Evolutionary conservation across 805 yeast genomes (phyloP), one percentile per base, ranked within the genome.

Genomic region (Cyberlindnera lachancei): DNA sequence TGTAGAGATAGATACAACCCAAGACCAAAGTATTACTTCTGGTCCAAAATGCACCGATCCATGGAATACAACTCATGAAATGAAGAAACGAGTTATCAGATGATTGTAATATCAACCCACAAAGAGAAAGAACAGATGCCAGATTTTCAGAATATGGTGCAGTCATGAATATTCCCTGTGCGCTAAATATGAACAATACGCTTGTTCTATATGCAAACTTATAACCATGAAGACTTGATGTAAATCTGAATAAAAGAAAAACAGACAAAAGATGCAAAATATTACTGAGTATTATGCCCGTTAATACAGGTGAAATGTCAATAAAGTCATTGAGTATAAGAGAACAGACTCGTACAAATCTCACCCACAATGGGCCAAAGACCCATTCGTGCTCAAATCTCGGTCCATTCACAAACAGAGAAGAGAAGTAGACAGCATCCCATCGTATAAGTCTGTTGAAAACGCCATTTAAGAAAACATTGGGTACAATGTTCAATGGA

Each of bases 351-450:
- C 25, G 51, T 4, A 80, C 55, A 4, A 77, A 28, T 16, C 71
- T 50, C 62, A 79, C 68, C 94, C 95, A 90, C 3, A 74, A 49
- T 9, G 82, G 82, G 18, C 94, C 76, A 52, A 85, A 90, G 5
- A 94, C 96, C 67, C 74, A 82, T 56, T 87, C 94, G 53, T 90
- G 95, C 56, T 90, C 97, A 55, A 66, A 88, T n/a, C 59, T 53
- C 2, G 65, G 58, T 12, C 58, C 53, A 12, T 68, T 54, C 8
- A 56, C 50, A 21, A 82, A 73, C 34, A 78, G 53, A 27, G 76
- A 73, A 12, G 70, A 53, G 48, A 82, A 87, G 55, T 78, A 87
- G 0, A 87, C 92, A 2, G 79, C 67, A 53, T 90, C 98, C 97
- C 97, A 90, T 4, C 77, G 67, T 17, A 83, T 59, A 5, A 85